Percentiles rank a stretch among this genome's conserved stretches.
phyloP scores from a whole-genome alignment of 192 early-diverging fungal species.

The Helicostylum pulchrum region DNA sequence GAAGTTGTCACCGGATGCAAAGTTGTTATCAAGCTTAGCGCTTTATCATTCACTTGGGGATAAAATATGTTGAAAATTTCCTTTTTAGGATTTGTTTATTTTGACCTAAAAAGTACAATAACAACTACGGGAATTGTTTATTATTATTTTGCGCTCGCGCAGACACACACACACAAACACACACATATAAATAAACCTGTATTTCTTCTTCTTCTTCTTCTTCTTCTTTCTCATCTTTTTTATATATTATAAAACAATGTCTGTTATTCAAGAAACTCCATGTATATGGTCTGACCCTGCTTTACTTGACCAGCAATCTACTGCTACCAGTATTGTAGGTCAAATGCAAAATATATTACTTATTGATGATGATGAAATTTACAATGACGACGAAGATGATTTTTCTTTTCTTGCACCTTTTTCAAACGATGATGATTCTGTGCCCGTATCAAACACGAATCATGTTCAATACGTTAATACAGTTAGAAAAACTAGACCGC shows the following conservation, averaged over 20 bases:
- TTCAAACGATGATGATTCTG: background rate
- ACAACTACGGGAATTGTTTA: too few relatives aligned
- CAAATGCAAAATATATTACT: conserved; percentile 3
- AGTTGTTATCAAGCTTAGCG: conserved; percentile 62
- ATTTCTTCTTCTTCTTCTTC: too few relatives aligned
- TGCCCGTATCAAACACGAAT: background rate
- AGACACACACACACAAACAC: too few relatives aligned
- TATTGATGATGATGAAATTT: conserved; percentile 7
- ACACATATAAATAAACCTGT: too few relatives aligned
- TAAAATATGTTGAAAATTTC: conserved; percentile 18
- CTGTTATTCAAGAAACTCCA: too few relatives aligned
- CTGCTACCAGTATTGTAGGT: background rate
- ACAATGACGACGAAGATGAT: background rate
- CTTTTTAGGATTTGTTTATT: background rate
- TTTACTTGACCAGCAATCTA: too few relatives aligned
- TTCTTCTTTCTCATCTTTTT: too few relatives aligned
- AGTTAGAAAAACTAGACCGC: background rate
- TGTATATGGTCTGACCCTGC: too few relatives aligned
- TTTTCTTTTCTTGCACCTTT: background rate
- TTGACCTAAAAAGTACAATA: conserved; percentile 6
- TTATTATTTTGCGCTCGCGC: too few relatives aligned
- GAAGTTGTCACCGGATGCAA: conserved; percentile 65
- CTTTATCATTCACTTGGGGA: conserved; percentile 53
- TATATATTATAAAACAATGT: too few relatives aligned
- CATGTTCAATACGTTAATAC: conserved; percentile 4